Percentiles rank a stretch among this genome's conserved stretches.
Conservation (phyloP, 2,329 filamentous ascomycete genomes). For the Talaromyces piceae region DNA sequence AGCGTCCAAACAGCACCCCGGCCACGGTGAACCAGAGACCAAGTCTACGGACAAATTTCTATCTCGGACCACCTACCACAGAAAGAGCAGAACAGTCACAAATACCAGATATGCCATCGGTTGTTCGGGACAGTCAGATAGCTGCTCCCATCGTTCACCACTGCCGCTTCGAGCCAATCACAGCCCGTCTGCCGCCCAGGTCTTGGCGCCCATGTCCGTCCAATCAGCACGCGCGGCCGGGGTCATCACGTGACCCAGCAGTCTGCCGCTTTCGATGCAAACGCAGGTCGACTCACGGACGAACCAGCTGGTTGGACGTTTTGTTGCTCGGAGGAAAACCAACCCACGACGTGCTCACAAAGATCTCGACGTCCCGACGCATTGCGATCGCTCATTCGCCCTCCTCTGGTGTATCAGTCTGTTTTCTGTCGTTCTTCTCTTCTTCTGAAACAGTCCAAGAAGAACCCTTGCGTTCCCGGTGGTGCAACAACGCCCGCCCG, state of each 20-base stretch:
- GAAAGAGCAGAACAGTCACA: too few species aligned
- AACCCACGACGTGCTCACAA: not conserved
- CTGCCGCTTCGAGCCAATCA: not conserved
- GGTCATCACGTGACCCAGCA: slow-evolving; percentile 23
- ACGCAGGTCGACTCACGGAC: slow-evolving; percentile 21
- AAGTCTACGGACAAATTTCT: too few species aligned
- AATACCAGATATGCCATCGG: too few species aligned
- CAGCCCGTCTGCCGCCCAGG: not conserved
- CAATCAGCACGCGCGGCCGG: slow-evolving; percentile 19
- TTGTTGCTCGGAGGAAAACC: slow-evolving; percentile 19
- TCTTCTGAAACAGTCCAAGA: too few species aligned
- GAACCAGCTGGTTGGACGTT: slow-evolving; percentile 11
- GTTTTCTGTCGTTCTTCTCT: not conserved
- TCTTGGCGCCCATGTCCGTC: slow-evolving; percentile 18
- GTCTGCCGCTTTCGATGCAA: slow-evolving; percentile 35
- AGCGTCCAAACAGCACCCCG: too few species aligned
- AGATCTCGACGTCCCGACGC: slow-evolving; percentile 2
- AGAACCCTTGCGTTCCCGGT: not conserved
- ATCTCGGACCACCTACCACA: too few species aligned
- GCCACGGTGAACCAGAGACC: too few species aligned
- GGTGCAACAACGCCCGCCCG: not conserved
- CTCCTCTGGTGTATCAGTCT: not conserved
- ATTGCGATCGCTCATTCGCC: not conserved
- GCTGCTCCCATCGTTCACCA: too few species aligned
- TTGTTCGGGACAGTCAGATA: too few species aligned